phyloP scores from a whole-genome alignment of 2,329 filamentous ascomycete species.

The Colletotrichum lindemuthianum region DNA sequence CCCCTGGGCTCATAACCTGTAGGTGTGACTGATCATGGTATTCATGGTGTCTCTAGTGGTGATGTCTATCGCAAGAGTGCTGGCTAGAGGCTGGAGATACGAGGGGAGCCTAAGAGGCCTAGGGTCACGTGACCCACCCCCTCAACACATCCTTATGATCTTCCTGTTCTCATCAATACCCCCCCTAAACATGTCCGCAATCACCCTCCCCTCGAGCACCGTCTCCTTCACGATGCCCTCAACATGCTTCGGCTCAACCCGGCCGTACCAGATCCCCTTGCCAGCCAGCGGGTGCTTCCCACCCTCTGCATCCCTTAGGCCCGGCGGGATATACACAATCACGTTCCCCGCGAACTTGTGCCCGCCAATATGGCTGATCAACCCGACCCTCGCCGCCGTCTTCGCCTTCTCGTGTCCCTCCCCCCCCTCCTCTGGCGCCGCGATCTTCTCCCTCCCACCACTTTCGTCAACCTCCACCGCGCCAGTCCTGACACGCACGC shows the following conservation, averaged over 20 bases:
- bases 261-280: slow-evolving; percentile 83
- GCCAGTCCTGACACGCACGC: slow-evolving; percentile 59
- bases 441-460: slow-evolving; percentile 25
- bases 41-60: too few relatives aligned
- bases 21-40: too few relatives aligned
- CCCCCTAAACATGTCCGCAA: slow-evolving; percentile 77
- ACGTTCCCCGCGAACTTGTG: slow-evolving; percentile 90
- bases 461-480: slow-evolving; percentile 51
- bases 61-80: too few relatives aligned
- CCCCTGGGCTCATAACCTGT: too few relatives aligned
- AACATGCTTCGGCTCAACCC: slow-evolving; percentile 79
- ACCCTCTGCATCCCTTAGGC: slow-evolving; percentile 50
- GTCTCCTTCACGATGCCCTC: slow-evolving; percentile 81
- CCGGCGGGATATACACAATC: slow-evolving; percentile 80
- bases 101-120: too few relatives aligned
- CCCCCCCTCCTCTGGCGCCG: slow-evolving; percentile 30
- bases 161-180: slow-evolving; percentile 67
- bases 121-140: too few relatives aligned
- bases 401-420: slow-evolving; percentile 17
- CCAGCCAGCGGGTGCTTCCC: slow-evolving; percentile 70
- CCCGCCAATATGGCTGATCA: slow-evolving; percentile 84
- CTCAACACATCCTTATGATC: slow-evolving; percentile 60
- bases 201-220: slow-evolving; percentile 71
- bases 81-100: too few relatives aligned
- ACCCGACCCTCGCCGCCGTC: slow-evolving; percentile 67